These are phyloP conservation scores for Epithemia pelagica DNA, from an alignment of 108 stramenopile species.

Conservation along the genomic window DNA sequence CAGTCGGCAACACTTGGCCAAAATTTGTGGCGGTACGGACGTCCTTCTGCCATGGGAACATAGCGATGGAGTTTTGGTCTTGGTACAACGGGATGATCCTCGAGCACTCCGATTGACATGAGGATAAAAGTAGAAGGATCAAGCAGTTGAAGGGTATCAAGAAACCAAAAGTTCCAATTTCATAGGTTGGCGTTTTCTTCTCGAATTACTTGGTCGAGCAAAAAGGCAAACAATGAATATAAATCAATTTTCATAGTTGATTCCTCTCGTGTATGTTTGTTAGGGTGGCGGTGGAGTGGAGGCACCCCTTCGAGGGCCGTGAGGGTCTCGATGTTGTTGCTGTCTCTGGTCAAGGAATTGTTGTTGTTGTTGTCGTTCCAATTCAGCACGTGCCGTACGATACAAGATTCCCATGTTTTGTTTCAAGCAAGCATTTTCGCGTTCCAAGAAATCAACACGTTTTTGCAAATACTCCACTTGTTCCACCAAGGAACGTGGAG, in stretches of 20 bases:
- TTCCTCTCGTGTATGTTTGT: no score
- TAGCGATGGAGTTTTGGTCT: not conserved
- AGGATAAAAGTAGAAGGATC: no score
- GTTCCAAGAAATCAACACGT: constrained; percentile 13
- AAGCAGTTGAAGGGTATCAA: no score
- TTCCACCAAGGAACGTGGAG: constrained; percentile 9
- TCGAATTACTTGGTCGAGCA: no score
- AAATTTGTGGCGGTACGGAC: not conserved
- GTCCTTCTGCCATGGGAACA: not conserved
- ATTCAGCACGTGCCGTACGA: constrained; percentile 47
- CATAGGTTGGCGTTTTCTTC: no score
- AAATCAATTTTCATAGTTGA: no score
- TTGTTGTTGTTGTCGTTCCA: constrained; percentile 32
- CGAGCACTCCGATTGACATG: not conserved
- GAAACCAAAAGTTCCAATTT: no score
- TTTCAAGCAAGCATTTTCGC: constrained; percentile 44
- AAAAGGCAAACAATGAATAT: no score
- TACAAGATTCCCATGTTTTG: constrained; percentile 58
- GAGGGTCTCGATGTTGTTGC: not conserved
- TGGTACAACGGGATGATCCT: not conserved
- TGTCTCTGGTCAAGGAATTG: not conserved
- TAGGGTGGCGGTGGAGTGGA: no score
- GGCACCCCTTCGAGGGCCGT: no score
- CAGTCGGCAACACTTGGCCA: not conserved
- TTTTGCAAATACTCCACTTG: constrained; percentile 7